A percentile compares a stretch with the other conserved stretches of the same genome.
phyloP scores from a whole-genome alignment of 1,284 basidiomycete genomes.

The Ustilago crameri region DNA sequence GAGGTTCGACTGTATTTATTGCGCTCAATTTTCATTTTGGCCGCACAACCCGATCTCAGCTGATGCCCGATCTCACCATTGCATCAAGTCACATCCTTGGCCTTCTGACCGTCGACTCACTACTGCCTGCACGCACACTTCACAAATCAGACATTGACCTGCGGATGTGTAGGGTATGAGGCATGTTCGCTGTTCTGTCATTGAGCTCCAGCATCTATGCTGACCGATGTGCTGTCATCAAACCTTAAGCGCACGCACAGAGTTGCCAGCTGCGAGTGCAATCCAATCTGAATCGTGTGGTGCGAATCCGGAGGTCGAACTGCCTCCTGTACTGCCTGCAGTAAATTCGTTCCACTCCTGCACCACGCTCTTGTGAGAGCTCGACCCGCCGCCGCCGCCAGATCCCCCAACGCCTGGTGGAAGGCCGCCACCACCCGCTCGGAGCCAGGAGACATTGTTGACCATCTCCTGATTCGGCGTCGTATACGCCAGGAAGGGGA shows the following conservation, averaged over 20 bases:
- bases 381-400: slow-evolving; percentile 20
- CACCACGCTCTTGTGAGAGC: slow-evolving; percentile 54
- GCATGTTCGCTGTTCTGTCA: slow-evolving; percentile 4
- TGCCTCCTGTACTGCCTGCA: slow-evolving; percentile 23
- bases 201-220: too few species aligned
- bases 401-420: slow-evolving; percentile 39
- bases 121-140: too few species aligned
- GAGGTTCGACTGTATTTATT: too few species aligned
- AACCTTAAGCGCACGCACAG: slow-evolving; percentile 46
- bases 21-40: too few species aligned
- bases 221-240: slow-evolving; percentile 8
- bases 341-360: slow-evolving; percentile 67
- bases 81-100: too few species aligned
- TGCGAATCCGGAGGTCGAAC: slow-evolving; percentile 27
- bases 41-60: not conserved
- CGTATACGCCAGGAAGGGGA: slow-evolving; percentile 64
- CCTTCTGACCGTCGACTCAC: not conserved
- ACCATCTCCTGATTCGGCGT: slow-evolving; percentile 63
- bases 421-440: slow-evolving; percentile 40
- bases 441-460: slow-evolving; percentile 67
- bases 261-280: slow-evolving; percentile 44
- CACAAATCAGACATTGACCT: not conserved
- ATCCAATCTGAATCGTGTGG: slow-evolving; percentile 53
- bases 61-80: too few species aligned
- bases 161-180: slow-evolving; percentile 4